A percentile compares a stretch with the other conserved stretches of the same genome.
These are phyloP conservation scores for Adansonia grandidieri DNA, from an alignment of 441 rosid genomes.

Conservation along the genomic window DNA sequence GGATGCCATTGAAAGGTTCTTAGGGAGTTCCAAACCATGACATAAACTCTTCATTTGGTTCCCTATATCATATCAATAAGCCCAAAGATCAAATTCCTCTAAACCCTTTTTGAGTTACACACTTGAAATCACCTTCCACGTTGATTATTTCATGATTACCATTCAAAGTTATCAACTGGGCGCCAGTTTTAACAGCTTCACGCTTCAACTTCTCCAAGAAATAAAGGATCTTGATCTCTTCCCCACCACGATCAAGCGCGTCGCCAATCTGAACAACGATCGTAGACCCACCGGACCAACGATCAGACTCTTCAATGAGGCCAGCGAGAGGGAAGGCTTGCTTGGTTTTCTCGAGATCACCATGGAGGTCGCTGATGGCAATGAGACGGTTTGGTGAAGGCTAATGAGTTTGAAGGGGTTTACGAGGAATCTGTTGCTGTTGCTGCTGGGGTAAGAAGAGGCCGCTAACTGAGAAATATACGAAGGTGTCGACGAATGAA, in stretches of 20 bases:
- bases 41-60: conserved; percentile 66
- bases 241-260: conserved; percentile 80
- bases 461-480: conserved; percentile 71
- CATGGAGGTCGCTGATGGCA: conserved; percentile 90
- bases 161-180: conserved; percentile 71
- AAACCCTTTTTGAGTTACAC: conserved; percentile 55
- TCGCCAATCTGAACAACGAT: conserved; percentile 86
- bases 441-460: conserved; percentile 52
- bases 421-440: conserved; percentile 23
- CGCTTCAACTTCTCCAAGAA: conserved; percentile 74
- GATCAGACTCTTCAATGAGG: conserved; percentile 56
- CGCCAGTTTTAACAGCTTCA: conserved; percentile 69
- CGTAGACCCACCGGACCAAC: conserved; percentile 77
- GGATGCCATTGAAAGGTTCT: conserved; percentile 69
- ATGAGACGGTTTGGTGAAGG: conserved; percentile 65
- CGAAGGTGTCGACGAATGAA: conserved; percentile 78
- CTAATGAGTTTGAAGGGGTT: conserved; percentile 37
- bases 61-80: conserved; percentile 72
- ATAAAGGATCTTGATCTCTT: conserved; percentile 76
- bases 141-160: conserved; percentile 99
- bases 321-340: conserved; percentile 74
- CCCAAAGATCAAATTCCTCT: conserved; percentile 73
- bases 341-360: conserved; percentile 70
- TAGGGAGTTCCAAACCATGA: conserved; percentile 49
- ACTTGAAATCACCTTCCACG: conserved; percentile 80